Conservation (phyloP, 306 rosid genomes). For the Boehmeria nivea region DNA sequence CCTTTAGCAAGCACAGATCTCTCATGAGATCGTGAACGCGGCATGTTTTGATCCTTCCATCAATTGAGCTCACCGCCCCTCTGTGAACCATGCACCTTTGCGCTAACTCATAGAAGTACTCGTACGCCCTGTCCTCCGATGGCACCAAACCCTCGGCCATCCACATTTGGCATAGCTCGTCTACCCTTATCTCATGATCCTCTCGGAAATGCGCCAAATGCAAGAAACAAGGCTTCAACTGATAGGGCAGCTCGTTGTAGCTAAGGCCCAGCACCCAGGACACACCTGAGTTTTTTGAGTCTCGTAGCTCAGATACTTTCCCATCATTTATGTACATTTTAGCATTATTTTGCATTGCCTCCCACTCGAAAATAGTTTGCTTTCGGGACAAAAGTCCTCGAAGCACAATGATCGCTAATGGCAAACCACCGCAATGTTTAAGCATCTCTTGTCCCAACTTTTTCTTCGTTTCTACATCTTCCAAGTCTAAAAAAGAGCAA, state of each 20-base stretch:
- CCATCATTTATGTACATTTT: conserved; percentile 16
- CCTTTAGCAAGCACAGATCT: conserved; percentile 42
- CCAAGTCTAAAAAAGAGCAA: too few relatives aligned
- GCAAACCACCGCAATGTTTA: too few relatives aligned
- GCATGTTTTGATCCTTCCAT: conserved; percentile 36
- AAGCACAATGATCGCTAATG: too few relatives aligned
- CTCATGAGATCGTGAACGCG: conserved; percentile 49
- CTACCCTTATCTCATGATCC: conserved; percentile 33
- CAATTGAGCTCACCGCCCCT: conserved; percentile 31
- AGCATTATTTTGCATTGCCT: conserved; percentile 17
- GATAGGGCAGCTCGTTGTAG: conserved; percentile 37
- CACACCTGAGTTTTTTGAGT: conserved; percentile 13
- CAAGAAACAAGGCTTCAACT: too few relatives aligned
- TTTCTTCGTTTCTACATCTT: too few relatives aligned
- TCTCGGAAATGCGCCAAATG: conserved; percentile 45
- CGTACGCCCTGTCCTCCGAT: conserved; percentile 36
- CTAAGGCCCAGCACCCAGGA: conserved; percentile 38
- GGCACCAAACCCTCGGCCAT: conserved; percentile 38
- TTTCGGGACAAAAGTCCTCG: too few relatives aligned
- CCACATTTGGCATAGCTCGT: conserved; percentile 34
- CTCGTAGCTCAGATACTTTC: conserved; percentile 16
- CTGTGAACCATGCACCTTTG: conserved; percentile 50
- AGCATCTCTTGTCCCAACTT: too few relatives aligned
- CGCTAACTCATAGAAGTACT: conserved; percentile 30
- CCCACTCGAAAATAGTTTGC: conserved; percentile 9